These are phyloP conservation scores for Dendrobium nobile DNA, from an alignment of 106 monocot genomes.

Conservation along the genomic window DNA sequence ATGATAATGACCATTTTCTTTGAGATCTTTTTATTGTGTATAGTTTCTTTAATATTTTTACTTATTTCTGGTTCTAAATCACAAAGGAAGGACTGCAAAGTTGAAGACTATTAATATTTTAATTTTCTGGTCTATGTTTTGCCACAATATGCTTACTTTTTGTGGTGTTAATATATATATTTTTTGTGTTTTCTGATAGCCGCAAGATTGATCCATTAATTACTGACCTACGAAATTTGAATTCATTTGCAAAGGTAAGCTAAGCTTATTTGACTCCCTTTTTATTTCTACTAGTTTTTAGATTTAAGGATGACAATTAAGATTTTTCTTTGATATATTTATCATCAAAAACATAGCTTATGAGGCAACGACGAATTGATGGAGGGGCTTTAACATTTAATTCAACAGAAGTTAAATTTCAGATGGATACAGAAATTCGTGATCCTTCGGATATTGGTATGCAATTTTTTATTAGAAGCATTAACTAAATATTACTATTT, in stretches of 20 bases:
- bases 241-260: slow-evolving; percentile 87
- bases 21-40: background rate
- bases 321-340: background rate
- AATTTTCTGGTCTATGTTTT: background rate
- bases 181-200: slow-evolving; percentile 32
- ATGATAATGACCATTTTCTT: background rate
- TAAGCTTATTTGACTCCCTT: background rate
- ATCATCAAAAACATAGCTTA: slow-evolving; percentile 35
- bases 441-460: slow-evolving; percentile 97
- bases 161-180: background rate
- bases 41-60: background rate
- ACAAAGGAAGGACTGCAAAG: background rate
- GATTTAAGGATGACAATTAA: background rate
- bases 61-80: background rate
- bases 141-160: background rate
- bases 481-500: slow-evolving; percentile 1
- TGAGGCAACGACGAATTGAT: slow-evolving; percentile 81
- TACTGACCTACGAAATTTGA: slow-evolving; percentile 84
- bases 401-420: slow-evolving; percentile 99
- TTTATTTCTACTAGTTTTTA: background rate
- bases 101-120: background rate
- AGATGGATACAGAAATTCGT: slow-evolving; percentile 97
- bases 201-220: slow-evolving; percentile 92
- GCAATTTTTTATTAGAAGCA: background rate
- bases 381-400: slow-evolving; percentile 98